Base-by-base conservation (phyloP, 176 grass and related monocot species). In the Bonia amplexicaulis region DNA sequence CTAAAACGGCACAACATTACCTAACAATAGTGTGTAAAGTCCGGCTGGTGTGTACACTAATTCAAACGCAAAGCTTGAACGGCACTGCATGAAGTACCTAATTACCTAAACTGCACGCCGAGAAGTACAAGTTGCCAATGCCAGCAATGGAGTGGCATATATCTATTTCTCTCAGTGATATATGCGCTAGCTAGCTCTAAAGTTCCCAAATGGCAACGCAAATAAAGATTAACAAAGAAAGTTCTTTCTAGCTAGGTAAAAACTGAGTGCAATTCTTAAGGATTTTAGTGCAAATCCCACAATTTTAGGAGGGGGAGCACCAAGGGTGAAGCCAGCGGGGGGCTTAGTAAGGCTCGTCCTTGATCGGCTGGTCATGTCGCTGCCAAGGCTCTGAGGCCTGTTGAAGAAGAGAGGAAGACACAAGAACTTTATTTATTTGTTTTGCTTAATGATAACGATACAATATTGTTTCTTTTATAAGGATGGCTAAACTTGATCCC, bases 51-150 rank as follows among this genome's bases (percentile, higher is more conserved):
- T 31, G 54, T 7, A 54, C 35, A 82, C 71, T 40, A 66, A 73
- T 86, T 90, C 83, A 86, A 77, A 90, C 65, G 31, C 39, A 47
- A 72, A 77, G 35, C 55, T 86, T 86, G 48, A 83, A 82, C 39
- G 22, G 73, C 26, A 71, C 54, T 46, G 11, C 55, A 66, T 40
- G 41, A 6, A 66, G 29, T 87, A 69, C 37, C 78, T 39, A 53
- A 48, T 81, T 87, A 81, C 85, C 60, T 87, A 79, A 81, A 64
- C 60, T 75, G 61, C 19, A 39, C 58, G 74, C 19, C 70, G 61
- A 57, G 62, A 85, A 67, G 47, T 67, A 69, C 42, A 62, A 79
- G 58, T 40, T 62, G 35, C 6, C 54, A n/a, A n/a, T n/a, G 20
- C 17, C 67, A 53, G 55, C 27, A 52, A 86, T 64, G 77, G 57